Conservation (phyloP, 305 asterid species). For the Lippia alba region DNA sequence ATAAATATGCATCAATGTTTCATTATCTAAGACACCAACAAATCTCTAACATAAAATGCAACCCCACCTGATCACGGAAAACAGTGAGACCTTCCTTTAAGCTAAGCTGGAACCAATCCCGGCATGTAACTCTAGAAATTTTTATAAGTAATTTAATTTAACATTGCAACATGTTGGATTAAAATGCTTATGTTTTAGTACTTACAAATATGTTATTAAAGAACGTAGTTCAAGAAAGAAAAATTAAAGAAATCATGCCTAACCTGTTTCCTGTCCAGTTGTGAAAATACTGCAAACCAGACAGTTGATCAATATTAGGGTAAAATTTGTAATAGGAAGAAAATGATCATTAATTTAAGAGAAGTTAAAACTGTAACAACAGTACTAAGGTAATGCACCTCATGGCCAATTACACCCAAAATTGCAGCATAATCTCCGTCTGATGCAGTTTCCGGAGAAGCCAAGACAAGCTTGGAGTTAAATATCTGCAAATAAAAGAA, state of each 20-base stretch:
- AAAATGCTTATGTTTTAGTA: background rate
- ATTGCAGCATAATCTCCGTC: constrained; percentile 94
- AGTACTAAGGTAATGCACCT: constrained; percentile 48
- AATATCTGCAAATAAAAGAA: constrained; percentile 58
- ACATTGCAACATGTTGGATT: background rate
- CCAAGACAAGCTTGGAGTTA: constrained; percentile 87
- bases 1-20: background rate
- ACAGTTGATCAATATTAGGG: constrained; percentile 17
- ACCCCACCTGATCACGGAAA: constrained; percentile 86
- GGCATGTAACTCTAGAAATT: constrained; percentile 88
- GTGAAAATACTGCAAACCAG: constrained; percentile 81
- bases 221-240: background rate
- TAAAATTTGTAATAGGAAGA: background rate
- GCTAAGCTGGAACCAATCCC: constrained; percentile 99
- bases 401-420: constrained; percentile 91
- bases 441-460: constrained; percentile 87
- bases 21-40: background rate
- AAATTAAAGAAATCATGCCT: constrained; percentile 19
- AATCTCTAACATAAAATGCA: constrained; percentile 5
- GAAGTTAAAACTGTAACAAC: background rate
- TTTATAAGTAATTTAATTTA: background rate
- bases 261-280: constrained; percentile 98
- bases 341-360: constrained; percentile 3
- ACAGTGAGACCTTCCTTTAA: constrained; percentile 96
- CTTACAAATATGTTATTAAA: constrained; percentile 4